phyloP scores from a whole-genome alignment of 2,329 filamentous ascomycete genomes.

The Anthostomella pinea region DNA sequence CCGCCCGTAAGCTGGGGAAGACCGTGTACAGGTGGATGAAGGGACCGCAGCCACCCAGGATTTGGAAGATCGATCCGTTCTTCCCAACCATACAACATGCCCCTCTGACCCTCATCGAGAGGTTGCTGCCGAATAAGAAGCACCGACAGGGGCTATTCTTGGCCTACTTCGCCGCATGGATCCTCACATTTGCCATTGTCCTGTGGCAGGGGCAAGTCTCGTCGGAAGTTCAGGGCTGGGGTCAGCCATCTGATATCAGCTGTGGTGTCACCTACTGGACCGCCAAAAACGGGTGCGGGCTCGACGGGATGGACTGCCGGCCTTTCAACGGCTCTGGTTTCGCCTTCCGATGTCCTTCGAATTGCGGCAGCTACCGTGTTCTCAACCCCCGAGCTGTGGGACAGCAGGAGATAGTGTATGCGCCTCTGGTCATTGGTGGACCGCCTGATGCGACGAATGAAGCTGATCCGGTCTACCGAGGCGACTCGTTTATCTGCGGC shows the following conservation, averaged over 20 bases:
- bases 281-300: constrained; percentile 66
- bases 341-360: constrained; percentile 72
- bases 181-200: constrained; percentile 66
- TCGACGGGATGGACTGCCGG: constrained; percentile 72
- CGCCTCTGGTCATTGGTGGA: constrained; percentile 66
- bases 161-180: constrained; percentile 63
- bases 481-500: constrained; percentile 84
- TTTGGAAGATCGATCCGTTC: constrained; percentile 54
- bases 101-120: constrained; percentile 62
- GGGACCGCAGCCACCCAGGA: constrained; percentile 53
- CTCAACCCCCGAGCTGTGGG: constrained; percentile 75
- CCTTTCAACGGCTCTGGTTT: constrained; percentile 70
- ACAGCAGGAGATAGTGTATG: constrained; percentile 62
- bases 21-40: constrained; percentile 48
- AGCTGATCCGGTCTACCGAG: constrained; percentile 66
- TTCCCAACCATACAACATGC: constrained; percentile 66
- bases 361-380: constrained; percentile 63
- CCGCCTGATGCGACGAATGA: constrained; percentile 43
- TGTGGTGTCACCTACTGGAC: constrained; percentile 72
- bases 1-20: constrained; percentile 45
- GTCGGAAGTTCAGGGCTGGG: constrained; percentile 65
- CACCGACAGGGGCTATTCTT: constrained; percentile 59
- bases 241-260: constrained; percentile 60
- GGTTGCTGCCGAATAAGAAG: constrained; percentile 55
- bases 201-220: constrained; percentile 59